Base-by-base conservation (phyloP, 495 filamentous ascomycete genomes). In the Annulohypoxylon bovei region DNA sequence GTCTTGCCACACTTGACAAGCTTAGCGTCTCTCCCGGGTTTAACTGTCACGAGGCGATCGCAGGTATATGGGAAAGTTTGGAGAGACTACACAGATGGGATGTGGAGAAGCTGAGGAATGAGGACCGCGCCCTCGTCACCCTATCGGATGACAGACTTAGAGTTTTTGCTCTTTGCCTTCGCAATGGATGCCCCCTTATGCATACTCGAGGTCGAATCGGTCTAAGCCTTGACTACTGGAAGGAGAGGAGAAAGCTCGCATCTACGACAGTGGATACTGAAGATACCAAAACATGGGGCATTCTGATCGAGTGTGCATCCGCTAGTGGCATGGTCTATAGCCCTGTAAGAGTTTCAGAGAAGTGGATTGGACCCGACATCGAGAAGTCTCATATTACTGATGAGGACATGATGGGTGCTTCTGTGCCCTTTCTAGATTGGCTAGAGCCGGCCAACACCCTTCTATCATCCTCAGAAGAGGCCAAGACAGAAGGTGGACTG, bases 1-100 rank as follows among this genome's bases (percentile, higher is more conserved):
- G 90, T 67, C 81, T 98, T 42, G 90, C 92, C 1, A 85, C 82
- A 6, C 82, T 96, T 67, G 95, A 99, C 75, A 90, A 88, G 70
- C 83, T 97, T 65, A 95, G 94, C 77, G 79, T 83, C 20, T 81
- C 81, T 6, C 90, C 89, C 32, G 87, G 87, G 20, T 83, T 97
- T 8, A 95, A 94, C 70, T 93, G 95, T 77, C 93, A 94, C 75
- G 92, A 95, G 78, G 95, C 94, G 5, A 84, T 98, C 14, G 91
- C 91, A 30, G 93, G 93, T 6, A 83, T 99, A 4, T 90, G 89
- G 75, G 84, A 83, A 52, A 91, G 89, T 66, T 77, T 95, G 28
- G 76, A 80, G 20, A 86, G 78, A 62, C 71, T 95, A 68, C 88
- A 91, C 79, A 77, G 89, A 68, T 87, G 89, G 77, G 92, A 94